phyloP scores from a whole-genome alignment of 148 eudicot species.

The Rhododendron ovatum region DNA sequence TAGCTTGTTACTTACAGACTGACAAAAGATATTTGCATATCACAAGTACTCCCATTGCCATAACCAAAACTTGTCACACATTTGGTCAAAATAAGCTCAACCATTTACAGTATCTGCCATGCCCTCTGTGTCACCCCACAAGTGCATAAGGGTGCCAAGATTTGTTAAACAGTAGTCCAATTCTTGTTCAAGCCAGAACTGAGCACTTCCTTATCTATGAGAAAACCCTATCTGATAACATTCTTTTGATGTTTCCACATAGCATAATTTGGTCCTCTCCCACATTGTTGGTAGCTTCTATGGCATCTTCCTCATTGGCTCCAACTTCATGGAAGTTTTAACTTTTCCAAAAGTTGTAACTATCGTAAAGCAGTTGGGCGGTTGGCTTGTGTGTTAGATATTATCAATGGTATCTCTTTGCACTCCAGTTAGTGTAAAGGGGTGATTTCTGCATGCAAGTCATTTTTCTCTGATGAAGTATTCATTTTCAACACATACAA shows the following conservation, averaged over 20 bases:
- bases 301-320: not conserved
- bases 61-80: not conserved
- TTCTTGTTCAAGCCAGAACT: not conserved
- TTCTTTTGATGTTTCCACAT: not conserved
- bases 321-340: not conserved
- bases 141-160: not conserved
- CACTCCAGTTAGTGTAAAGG: not conserved
- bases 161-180: not conserved
- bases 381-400: not conserved
- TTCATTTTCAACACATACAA: not conserved
- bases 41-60: not conserved
- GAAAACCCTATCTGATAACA: not conserved
- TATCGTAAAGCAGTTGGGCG: not conserved
- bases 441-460: not conserved
- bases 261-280: not conserved
- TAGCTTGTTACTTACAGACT: slow-evolving; percentile 1
- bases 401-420: not conserved
- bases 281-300: not conserved
- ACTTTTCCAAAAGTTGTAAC: not conserved
- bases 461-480: not conserved
- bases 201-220: not conserved
- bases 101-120: not conserved
- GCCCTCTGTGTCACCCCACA: not conserved
- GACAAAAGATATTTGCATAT: not conserved
- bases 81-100: not conserved